phyloP scores from a whole-genome alignment of 1,284 basidiomycete species.

The Pseudozyma sp. region DNA sequence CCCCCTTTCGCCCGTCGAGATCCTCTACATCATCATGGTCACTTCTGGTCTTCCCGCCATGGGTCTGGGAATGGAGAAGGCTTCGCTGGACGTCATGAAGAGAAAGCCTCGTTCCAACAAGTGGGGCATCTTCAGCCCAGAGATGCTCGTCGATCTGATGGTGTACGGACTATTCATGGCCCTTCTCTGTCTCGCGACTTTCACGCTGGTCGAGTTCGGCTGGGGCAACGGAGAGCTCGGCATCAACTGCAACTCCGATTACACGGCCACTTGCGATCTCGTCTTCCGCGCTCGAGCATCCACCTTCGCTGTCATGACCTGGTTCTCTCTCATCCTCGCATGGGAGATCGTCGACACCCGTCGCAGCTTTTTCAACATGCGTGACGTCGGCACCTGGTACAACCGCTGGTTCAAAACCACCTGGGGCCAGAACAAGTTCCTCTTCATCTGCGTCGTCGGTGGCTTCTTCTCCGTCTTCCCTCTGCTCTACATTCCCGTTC shows the following conservation, averaged over 20 bases:
- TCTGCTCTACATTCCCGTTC: conserved; percentile 72
- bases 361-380: conserved; percentile 68
- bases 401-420: conserved; percentile 60
- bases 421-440: conserved; percentile 63
- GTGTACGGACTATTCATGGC: conserved; percentile 78
- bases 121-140: conserved; percentile 67
- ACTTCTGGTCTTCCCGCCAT: conserved; percentile 69
- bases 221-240: conserved; percentile 63
- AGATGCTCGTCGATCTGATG: conserved; percentile 72
- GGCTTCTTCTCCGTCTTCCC: conserved; percentile 73
- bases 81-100: conserved; percentile 75
- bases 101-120: conserved; percentile 70
- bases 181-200: conserved; percentile 71
- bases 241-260: conserved; percentile 64
- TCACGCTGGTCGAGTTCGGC: conserved; percentile 55
- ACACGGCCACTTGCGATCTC: conserved; percentile 56
- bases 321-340: conserved; percentile 68
- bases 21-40: conserved; percentile 72
- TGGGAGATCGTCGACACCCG: conserved; percentile 68
- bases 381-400: conserved; percentile 48
- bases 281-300: conserved; percentile 69
- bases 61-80: conserved; percentile 73
- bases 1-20: conserved; percentile 77
- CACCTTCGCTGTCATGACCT: conserved; percentile 65
- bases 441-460: conserved; percentile 62